These are phyloP conservation scores for Lathyrus tuberosus DNA, from an alignment of 306 rosid species.

Conservation along the genomic window DNA sequence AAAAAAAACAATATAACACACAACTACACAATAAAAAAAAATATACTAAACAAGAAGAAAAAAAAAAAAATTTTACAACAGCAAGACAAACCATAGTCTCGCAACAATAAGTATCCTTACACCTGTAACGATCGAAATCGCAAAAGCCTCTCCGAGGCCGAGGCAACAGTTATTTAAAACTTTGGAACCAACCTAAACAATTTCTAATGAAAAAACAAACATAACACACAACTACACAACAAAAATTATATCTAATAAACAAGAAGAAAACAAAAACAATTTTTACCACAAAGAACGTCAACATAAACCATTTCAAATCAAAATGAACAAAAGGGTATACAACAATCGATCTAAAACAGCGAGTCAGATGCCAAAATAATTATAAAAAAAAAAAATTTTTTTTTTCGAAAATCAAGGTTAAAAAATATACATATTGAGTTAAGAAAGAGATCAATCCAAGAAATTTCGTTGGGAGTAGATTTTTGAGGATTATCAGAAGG, in stretches of 20 bases:
- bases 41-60: too few relatives aligned
- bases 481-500: conserved; percentile 91
- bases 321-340: conserved; percentile 31
- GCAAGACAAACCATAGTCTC: not conserved
- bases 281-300: not conserved
- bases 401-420: not conserved
- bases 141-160: too few relatives aligned
- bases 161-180: not conserved
- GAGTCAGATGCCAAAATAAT: conserved; percentile 1
- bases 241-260: not conserved
- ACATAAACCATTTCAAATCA: not conserved
- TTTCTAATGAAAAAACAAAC: too few relatives aligned
- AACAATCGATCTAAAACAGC: not conserved
- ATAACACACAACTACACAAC: not conserved
- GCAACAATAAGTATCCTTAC: too few relatives aligned
- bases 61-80: not conserved
- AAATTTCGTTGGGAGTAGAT: conserved; percentile 75
- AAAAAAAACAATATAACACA: too few relatives aligned
- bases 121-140: too few relatives aligned
- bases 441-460: conserved; percentile 85
- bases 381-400: not conserved
- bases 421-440: conserved; percentile 47
- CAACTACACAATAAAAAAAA: too few relatives aligned
- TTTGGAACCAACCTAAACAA: not conserved
- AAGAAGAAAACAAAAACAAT: not conserved